These are phyloP conservation scores for Circinella umbellata DNA, from an alignment of 371 early-diverging fungal species.

Conservation along the genomic window DNA sequence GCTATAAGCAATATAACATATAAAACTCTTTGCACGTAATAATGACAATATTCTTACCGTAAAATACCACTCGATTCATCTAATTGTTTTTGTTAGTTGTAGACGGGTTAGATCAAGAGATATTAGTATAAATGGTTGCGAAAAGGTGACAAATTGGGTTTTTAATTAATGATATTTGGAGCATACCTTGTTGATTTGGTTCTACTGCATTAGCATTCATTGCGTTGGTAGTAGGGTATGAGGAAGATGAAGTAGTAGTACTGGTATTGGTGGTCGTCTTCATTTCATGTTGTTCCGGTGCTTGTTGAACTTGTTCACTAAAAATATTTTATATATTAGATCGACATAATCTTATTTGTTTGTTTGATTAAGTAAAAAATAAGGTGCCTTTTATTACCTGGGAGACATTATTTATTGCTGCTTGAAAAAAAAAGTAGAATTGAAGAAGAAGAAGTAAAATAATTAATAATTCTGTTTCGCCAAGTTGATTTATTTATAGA, in stretches of 20 bases:
- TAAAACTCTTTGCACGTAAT: no score
- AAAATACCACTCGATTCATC: no score
- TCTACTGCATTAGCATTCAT: neutral
- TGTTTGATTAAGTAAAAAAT: no score
- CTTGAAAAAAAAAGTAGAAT: neutral
- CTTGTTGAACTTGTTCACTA: neutral
- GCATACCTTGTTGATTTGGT: neutral
- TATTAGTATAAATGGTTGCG: no score
- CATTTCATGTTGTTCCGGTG: neutral
- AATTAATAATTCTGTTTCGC: neutral
- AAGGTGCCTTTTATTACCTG: neutral
- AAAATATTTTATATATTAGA: neutral
- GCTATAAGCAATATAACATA: no score
- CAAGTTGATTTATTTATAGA: slow-evolving; percentile 1
- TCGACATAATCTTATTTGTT: neutral
- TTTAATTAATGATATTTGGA: neutral
- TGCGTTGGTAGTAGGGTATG: neutral
- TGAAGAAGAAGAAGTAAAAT: neutral
- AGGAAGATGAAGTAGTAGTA: neutral
- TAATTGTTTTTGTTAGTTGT: no score
- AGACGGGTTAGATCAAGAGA: no score
- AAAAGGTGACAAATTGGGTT: no score
- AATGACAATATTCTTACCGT: no score
- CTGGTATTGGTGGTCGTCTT: no score
- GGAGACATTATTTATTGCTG: neutral